These are phyloP conservation scores for Podochytrium sp. DNA, from an alignment of 192 early-diverging fungal genomes.

Conservation along the genomic window DNA sequence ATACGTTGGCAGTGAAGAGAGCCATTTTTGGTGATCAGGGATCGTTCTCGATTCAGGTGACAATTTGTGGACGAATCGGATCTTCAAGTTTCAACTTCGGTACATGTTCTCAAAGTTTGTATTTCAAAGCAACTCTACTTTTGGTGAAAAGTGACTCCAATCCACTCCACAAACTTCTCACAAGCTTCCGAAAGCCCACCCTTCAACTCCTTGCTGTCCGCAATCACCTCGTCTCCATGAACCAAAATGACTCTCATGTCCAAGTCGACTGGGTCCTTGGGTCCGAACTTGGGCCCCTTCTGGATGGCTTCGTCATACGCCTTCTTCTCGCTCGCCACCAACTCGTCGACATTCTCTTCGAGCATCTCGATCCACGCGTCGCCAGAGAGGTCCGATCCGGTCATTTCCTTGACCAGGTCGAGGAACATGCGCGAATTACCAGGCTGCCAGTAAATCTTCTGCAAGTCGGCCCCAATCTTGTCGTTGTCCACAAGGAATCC, in stretches of 20 bases:
- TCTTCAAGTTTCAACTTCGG: neutral
- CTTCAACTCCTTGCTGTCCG: slow-evolving; percentile 21
- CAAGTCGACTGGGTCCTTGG: slow-evolving; percentile 37
- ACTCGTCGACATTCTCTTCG: slow-evolving; percentile 31
- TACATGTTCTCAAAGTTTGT: neutral
- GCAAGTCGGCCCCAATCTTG: slow-evolving; percentile 35
- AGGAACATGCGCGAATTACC: slow-evolving; percentile 41
- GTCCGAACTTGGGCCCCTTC: slow-evolving; percentile 34
- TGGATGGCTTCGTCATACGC: slow-evolving; percentile 35
- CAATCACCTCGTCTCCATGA: slow-evolving; percentile 41
- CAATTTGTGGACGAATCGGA: too few relatives aligned
- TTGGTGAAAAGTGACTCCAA: slow-evolving; percentile 23
- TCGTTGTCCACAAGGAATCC: slow-evolving; percentile 41
- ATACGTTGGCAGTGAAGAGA: too few relatives aligned
- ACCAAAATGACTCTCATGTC: slow-evolving; percentile 41
- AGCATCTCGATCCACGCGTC: slow-evolving; percentile 40
- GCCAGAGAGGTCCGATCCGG: slow-evolving; percentile 29
- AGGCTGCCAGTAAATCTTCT: slow-evolving; percentile 37
- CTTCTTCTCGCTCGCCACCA: slow-evolving; percentile 27
- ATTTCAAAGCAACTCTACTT: neutral
- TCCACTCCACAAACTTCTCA: slow-evolving; percentile 33
- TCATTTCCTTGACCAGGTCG: slow-evolving; percentile 41
- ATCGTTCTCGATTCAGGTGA: too few relatives aligned
- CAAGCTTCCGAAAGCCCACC: slow-evolving; percentile 34
- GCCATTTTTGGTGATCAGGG: too few relatives aligned